phyloP scores from a whole-genome alignment of 805 yeast species.

The Barnettozyma pratensis region DNA sequence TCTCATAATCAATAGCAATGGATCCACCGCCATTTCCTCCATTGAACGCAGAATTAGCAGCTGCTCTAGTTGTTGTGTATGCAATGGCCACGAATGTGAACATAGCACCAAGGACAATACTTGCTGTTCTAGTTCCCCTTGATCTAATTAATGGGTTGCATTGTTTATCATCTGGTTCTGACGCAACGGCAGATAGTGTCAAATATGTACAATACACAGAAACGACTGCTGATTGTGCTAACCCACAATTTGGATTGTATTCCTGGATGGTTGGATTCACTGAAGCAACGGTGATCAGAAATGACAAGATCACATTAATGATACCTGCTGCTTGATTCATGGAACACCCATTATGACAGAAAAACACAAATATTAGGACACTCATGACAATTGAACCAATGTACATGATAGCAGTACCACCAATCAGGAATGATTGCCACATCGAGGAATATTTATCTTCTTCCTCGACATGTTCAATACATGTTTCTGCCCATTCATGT shows the following conservation, averaged over 20 bases:
- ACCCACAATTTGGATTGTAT: constrained; percentile 89
- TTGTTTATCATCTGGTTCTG: constrained; percentile 90
- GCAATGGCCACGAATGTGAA: constrained; percentile 95
- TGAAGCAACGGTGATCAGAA: constrained; percentile 64
- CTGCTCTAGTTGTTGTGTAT: constrained; percentile 95
- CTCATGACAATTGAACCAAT: constrained; percentile 67
- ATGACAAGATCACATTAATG: constrained; percentile 61
- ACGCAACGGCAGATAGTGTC: constrained; percentile 86
- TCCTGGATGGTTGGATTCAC: constrained; percentile 84
- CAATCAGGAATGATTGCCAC: constrained; percentile 78
- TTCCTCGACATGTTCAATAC: constrained; percentile 84
- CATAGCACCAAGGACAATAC: constrained; percentile 83
- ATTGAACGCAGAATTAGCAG: constrained; percentile 68
- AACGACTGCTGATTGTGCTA: constrained; percentile 96
- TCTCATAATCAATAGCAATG: constrained; percentile 28
- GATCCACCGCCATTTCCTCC: constrained; percentile 34
- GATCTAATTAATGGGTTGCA: constrained; percentile 93
- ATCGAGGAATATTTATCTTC: constrained; percentile 53
- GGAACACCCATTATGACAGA: constrained; percentile 75
- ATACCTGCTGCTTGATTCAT: constrained; percentile 88
- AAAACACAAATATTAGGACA: constrained; percentile 72
- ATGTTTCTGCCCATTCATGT: constrained; percentile 97
- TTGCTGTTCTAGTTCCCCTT: constrained; percentile 82
- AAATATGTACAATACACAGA: constrained; percentile 88
- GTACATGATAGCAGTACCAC: constrained; percentile 88